Conservation (phyloP, 768 basidiomycete species). For the Macrocybe gigantea region DNA sequence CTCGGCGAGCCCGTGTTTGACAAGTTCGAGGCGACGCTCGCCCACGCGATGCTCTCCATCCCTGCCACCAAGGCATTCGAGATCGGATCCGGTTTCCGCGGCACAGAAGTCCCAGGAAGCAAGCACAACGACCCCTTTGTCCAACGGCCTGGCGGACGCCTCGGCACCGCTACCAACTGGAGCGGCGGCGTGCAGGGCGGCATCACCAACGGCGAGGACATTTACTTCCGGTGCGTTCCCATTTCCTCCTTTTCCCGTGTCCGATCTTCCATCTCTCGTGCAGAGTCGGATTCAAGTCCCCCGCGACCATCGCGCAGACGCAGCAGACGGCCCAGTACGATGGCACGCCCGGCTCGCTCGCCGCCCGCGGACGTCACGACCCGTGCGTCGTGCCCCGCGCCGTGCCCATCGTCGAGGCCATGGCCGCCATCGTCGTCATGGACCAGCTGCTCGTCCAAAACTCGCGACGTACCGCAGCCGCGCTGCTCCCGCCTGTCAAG, state of each 20-base stretch:
- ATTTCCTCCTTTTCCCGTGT: conserved; percentile 4
- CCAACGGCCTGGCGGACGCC: conserved; percentile 51
- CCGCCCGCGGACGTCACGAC: conserved; percentile 91
- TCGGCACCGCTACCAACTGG: conserved; percentile 91
- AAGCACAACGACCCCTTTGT: conserved; percentile 92
- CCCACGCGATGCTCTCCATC: conserved; percentile 97
- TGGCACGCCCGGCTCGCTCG: conserved; percentile 82
- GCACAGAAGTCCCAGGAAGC: conserved; percentile 89
- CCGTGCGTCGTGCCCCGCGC: conserved; percentile 97
- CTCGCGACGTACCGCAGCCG: conserved; percentile 66
- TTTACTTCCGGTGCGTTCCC: conserved; percentile 83
- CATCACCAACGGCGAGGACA: conserved; percentile 94
- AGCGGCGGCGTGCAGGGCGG: conserved; percentile 97
- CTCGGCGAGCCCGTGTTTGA: conserved; percentile 98
- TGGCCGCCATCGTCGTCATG: conserved; percentile 95
- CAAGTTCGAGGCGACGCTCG: conserved; percentile 94
- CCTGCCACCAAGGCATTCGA: conserved; percentile 99
- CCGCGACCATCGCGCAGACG: conserved; percentile 92
- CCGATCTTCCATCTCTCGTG: neutral
- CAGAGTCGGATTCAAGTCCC: conserved; percentile 96
- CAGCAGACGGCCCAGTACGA: conserved; percentile 92
- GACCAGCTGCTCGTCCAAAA: conserved; percentile 90
- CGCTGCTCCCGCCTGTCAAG: conserved; percentile 75
- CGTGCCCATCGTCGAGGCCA: conserved; percentile 96
- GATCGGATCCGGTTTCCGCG: conserved; percentile 93